Base-by-base conservation (phyloP, 495 filamentous ascomycete species). In the Gamarada debralockiae region DNA sequence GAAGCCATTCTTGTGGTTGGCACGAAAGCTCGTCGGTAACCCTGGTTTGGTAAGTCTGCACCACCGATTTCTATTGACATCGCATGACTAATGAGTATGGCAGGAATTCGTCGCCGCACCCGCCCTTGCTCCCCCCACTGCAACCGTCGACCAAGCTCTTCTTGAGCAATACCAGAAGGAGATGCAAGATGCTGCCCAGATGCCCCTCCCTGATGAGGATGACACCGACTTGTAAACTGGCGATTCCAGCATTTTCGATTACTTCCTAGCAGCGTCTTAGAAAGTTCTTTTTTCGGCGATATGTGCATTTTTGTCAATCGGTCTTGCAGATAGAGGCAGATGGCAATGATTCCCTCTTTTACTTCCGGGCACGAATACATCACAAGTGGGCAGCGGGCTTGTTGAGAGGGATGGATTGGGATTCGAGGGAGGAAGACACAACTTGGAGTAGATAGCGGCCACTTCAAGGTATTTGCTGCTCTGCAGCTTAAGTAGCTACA, bases 1-100 rank as follows among this genome's bases (percentile, higher is more conserved):
- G 86, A 99, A 99, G 84, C 95, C 95, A 55, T 99, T 99, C 88
- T 84, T 99, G 56, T 99, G 95, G 95, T 86, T 99, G 63, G 95
- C 93, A 48, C 84, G 95, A 67, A 97, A 99, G 84, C 82, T 97
- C 42, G 95, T 96, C 55, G 95, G 93, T 69, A 97, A 99, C 79
- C 80, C 87, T 58, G 71, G 74, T 59, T 75, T 99, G 70, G 91
- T 96, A 78, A 62, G 88, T 78, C n/a, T 29, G 15, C 17, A 45
- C 18, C 14, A n/a, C 38, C 34, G 17, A 3, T 24, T 14, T 21
- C 24, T 33, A 13, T 14, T 13, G n/a, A 27, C 15, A 12, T 25
- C 10, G 9, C n/a, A 25, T 22, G 21, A 21, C 21, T 44, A 15
- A 44, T 15, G 44, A 10, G 12, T 23, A 6, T 29, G n/a, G 13